Conservation (phyloP, 1,284 basidiomycete genomes). For the Ganoderma meredithae region DNA sequence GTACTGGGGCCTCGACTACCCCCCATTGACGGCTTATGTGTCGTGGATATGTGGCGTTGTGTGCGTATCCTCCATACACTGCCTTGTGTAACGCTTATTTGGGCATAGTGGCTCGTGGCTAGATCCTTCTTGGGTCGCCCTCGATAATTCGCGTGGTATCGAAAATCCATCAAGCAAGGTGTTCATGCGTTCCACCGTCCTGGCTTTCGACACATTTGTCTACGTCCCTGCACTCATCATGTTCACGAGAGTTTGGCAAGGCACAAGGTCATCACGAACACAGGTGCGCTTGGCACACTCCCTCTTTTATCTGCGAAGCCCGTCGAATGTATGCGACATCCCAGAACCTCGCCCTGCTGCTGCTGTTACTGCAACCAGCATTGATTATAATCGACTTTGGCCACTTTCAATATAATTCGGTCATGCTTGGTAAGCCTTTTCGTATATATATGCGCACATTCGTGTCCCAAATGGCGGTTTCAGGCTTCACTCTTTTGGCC, state of each 20-base stretch:
- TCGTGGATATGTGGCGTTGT: constrained; percentile 79
- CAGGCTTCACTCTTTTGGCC: constrained; percentile 77
- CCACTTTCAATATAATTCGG: constrained; percentile 93
- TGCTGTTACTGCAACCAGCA: constrained; percentile 83
- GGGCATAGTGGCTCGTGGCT: constrained; percentile 66
- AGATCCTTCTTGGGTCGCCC: constrained; percentile 77
- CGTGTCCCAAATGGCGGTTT: constrained; percentile 12
- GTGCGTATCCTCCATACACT: constrained; percentile 42
- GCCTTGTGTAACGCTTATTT: neutral
- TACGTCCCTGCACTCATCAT: constrained; percentile 79
- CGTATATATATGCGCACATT: neutral
- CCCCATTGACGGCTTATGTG: constrained; percentile 89
- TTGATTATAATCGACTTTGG: constrained; percentile 89
- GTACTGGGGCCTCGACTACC: constrained; percentile 95
- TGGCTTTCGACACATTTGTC: constrained; percentile 73
- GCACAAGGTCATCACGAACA: constrained; percentile 70
- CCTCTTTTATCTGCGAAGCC: too few relatives aligned
- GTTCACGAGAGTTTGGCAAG: constrained; percentile 70
- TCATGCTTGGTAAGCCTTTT: constrained; percentile 77
- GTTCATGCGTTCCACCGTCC: constrained; percentile 85
- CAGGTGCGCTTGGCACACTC: constrained; percentile 57
- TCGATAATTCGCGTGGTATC: constrained; percentile 79
- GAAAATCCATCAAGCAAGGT: constrained; percentile 73
- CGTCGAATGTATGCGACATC: neutral
- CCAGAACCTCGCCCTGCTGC: constrained; percentile 77